A percentile compares a stretch with the other conserved stretches of the same genome.
Conservation (phyloP, 768 basidiomycete genomes). For the Kwoniella heveanensis region DNA sequence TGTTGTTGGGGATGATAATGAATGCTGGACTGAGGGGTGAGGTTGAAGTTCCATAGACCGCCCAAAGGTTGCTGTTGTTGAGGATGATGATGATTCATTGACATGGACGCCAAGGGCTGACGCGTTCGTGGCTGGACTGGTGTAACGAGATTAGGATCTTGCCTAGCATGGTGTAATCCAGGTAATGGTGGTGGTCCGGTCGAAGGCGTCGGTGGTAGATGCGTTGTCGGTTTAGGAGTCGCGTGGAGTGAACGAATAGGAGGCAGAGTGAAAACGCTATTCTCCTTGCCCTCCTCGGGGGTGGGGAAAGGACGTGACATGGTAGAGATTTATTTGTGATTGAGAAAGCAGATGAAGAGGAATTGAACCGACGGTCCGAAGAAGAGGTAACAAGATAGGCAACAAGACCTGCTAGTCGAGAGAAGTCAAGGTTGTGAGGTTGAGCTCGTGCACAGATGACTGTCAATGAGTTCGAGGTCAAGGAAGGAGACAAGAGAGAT, state of each 20-base stretch:
- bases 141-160: constrained; percentile 21
- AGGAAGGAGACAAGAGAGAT: no score
- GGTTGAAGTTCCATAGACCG: constrained; percentile 1
- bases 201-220: constrained; percentile 20
- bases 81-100: constrained; percentile 2
- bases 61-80: not conserved
- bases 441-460: no score
- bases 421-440: no score
- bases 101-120: constrained; percentile 16
- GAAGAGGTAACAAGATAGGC: no score
- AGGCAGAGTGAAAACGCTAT: constrained; percentile 18
- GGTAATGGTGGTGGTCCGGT: constrained; percentile 3
- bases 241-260: constrained; percentile 22
- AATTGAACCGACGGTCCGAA: not conserved
- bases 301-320: constrained; percentile 13
- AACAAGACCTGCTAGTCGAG: no score
- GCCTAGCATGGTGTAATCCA: constrained; percentile 2
- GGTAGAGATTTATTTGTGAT: no score
- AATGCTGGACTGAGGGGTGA: constrained; percentile 1
- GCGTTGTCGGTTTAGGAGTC: constrained; percentile 16
- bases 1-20: not conserved
- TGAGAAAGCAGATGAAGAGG: no score
- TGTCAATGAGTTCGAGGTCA: no score
- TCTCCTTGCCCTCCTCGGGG: constrained; percentile 17
- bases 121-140: constrained; percentile 23